Percentiles rank a stretch among this genome's conserved stretches.
Conservation (phyloP, 441 rosid genomes). For the Rhodomyrtus psidioides region DNA sequence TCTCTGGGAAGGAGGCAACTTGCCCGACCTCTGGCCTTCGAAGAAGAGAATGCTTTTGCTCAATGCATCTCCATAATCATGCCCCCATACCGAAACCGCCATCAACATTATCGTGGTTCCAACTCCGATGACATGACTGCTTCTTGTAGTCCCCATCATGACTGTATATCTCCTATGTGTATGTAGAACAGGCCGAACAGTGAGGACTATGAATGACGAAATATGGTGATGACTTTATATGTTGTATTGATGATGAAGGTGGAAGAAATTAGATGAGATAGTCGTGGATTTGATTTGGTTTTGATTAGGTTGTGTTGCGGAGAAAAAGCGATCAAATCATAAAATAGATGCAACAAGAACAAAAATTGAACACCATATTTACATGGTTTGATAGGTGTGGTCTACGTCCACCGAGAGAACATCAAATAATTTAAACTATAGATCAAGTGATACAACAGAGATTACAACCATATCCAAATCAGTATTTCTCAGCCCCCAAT, state of each 20-base stretch:
- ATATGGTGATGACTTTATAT: background rate
- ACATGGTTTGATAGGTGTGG: too few relatives aligned
- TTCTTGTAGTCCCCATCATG: background rate
- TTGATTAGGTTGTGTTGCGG: background rate
- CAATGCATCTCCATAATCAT: slow-evolving; percentile 35
- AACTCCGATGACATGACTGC: background rate
- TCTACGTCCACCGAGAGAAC: too few relatives aligned
- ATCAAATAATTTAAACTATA: too few relatives aligned
- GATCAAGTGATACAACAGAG: too few relatives aligned
- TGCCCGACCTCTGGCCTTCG: slow-evolving; percentile 37
- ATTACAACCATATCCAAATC: too few relatives aligned
- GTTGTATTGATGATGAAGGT: background rate
- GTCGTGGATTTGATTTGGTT: background rate
- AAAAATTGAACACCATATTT: too few relatives aligned
- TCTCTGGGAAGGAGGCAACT: slow-evolving; percentile 26
- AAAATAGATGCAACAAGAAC: too few relatives aligned
- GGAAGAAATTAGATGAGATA: background rate
- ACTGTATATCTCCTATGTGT: background rate
- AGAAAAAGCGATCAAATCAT: too few relatives aligned
- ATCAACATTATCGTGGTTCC: background rate
- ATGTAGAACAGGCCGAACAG: background rate
- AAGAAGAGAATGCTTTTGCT: slow-evolving; percentile 37
- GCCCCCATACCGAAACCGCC: background rate
- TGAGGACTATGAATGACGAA: background rate
- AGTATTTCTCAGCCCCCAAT: too few relatives aligned